Conservation (phyloP, 2,329 filamentous ascomycete genomes). For the Fonsecaea erecta region DNA sequence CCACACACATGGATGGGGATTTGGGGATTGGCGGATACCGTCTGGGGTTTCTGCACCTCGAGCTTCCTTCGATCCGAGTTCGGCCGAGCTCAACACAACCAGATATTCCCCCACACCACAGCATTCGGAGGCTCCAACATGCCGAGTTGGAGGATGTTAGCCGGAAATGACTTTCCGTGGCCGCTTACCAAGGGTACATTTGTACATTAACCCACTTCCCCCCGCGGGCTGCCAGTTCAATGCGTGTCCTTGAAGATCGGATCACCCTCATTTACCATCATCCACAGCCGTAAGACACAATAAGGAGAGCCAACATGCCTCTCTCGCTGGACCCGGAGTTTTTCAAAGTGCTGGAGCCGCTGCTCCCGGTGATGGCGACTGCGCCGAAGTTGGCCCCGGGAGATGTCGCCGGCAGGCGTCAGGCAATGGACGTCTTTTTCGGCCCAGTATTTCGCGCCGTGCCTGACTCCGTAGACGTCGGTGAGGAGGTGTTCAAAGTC, state of each 20-base stretch:
- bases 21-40: not conserved
- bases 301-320: constrained; percentile 13
- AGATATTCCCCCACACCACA: not conserved
- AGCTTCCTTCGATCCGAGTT: not conserved
- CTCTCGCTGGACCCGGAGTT: constrained; percentile 24
- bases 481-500: constrained; percentile 27
- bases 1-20: too few relatives aligned
- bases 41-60: not conserved
- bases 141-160: not conserved
- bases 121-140: too few relatives aligned
- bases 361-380: constrained; percentile 26
- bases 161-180: not conserved
- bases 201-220: too few relatives aligned
- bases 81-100: not conserved
- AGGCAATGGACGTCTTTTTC: constrained; percentile 9
- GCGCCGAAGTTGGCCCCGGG: constrained; percentile 26
- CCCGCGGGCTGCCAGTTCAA: not conserved
- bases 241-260: not conserved
- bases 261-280: not conserved
- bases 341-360: constrained; percentile 25
- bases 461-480: constrained; percentile 32
- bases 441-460: constrained; percentile 23
- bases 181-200: too few relatives aligned
- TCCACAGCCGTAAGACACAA: not conserved
- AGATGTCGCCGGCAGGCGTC: constrained; percentile 29